These are phyloP conservation scores for Vitis cinerea DNA, from an alignment of 164 flowering plant species.

Conservation along the genomic window DNA sequence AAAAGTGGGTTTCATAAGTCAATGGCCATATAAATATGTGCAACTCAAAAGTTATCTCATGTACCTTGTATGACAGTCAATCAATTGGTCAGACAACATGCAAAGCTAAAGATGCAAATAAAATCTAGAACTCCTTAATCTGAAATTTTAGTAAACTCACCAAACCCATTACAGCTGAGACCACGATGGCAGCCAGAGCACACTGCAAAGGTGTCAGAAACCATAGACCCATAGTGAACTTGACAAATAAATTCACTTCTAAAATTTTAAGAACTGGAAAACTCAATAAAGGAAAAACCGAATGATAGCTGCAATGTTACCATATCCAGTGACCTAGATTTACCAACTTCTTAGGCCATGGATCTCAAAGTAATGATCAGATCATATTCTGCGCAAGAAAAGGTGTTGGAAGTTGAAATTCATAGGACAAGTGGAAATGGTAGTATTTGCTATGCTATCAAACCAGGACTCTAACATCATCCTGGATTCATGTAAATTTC, in stretches of 20 bases:
- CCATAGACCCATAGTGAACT: constrained; percentile 5
- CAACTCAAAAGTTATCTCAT: neutral
- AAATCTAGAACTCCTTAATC: neutral
- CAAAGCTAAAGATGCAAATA: neutral
- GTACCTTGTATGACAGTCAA: too few species aligned
- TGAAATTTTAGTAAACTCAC: constrained; percentile 42
- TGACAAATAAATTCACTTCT: neutral
- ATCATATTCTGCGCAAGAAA: neutral
- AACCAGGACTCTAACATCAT: neutral
- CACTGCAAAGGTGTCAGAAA: constrained; percentile 55
- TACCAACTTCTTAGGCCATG: neutral
- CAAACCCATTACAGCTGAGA: constrained; percentile 92
- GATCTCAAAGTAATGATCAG: neutral
- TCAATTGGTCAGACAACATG: neutral
- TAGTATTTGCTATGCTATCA: neutral
- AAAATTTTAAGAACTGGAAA: neutral
- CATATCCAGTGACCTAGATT: neutral
- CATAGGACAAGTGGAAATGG: neutral
- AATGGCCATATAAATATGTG: neutral
- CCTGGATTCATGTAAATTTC: neutral
- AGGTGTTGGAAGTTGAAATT: neutral
- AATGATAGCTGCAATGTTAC: neutral
- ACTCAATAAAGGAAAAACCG: neutral
- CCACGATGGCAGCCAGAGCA: constrained; percentile 94
- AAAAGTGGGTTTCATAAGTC: neutral